A percentile compares a stretch with the other conserved stretches of the same genome.
Evolutionary conservation across 2,329 filamentous ascomycete species (phyloP).

Genomic region (Penicillium griseofulvum): DNA sequence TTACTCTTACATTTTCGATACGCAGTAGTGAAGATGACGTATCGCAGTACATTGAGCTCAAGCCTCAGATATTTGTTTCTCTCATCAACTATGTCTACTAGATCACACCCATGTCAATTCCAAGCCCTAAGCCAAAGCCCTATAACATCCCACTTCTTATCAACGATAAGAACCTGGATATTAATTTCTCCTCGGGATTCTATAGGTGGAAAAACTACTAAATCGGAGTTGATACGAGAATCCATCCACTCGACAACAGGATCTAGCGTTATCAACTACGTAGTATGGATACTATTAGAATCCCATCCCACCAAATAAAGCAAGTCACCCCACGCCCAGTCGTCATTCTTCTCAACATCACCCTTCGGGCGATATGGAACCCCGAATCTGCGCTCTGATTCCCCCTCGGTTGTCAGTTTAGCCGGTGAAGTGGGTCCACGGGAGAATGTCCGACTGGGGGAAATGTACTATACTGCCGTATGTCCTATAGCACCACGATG

Average conservation of each 20-base stretch:
- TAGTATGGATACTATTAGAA: background rate
- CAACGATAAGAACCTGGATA: conserved; percentile 5
- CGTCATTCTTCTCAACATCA: background rate
- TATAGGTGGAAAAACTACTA: conserved; percentile 28
- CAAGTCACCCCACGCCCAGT: conserved; percentile 3
- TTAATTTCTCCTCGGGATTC: conserved; percentile 4
- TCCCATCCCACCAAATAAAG: background rate
- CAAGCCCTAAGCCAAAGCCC: conserved; percentile 12
- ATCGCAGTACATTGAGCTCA: background rate
- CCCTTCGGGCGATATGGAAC: conserved; percentile 4
- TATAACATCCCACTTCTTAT: conserved; percentile 5
- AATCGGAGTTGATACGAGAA: conserved; percentile 18
- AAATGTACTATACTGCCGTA: background rate
- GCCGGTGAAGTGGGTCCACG: background rate
- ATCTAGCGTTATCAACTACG: background rate
- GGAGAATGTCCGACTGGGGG: conserved; percentile 9
- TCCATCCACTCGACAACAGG: background rate
- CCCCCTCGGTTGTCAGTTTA: background rate
- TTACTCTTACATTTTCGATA: background rate
- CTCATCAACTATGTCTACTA: background rate
- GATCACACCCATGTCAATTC: background rate
- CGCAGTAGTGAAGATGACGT: too few species aligned
- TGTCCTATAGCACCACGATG: background rate
- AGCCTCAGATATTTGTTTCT: background rate
- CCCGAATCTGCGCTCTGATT: background rate